phyloP scores from a whole-genome alignment of 2,329 filamentous ascomycete genomes.

The Tolypocladium cylindrosporum region DNA sequence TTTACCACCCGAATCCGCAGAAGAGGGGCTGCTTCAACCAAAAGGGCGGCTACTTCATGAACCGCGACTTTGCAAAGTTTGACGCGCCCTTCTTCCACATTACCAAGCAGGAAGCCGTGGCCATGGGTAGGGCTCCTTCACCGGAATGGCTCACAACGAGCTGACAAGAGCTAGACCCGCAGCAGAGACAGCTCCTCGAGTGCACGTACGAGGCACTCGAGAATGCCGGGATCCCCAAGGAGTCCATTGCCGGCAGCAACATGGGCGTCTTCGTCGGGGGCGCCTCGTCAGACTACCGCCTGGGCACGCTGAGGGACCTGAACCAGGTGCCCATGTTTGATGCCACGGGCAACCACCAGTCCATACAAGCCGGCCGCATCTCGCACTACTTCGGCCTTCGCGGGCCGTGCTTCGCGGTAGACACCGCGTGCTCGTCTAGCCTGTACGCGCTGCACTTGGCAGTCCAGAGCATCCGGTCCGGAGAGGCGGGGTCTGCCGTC shows the following conservation, averaged over 20 bases:
- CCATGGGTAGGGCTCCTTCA: slow-evolving; percentile 25
- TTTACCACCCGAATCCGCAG: slow-evolving; percentile 32
- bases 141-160: too few relatives aligned
- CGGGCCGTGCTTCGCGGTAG: slow-evolving; percentile 41
- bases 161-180: slow-evolving; percentile 28
- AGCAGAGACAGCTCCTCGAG: slow-evolving; percentile 42
- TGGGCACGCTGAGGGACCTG: slow-evolving; percentile 30
- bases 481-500: slow-evolving; percentile 35
- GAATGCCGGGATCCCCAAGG: slow-evolving; percentile 38
- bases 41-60: slow-evolving; percentile 30
- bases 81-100: slow-evolving; percentile 43
- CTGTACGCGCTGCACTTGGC: slow-evolving; percentile 39
- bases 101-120: slow-evolving; percentile 38
- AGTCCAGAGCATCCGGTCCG: slow-evolving; percentile 35
- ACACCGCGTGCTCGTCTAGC: slow-evolving; percentile 43
- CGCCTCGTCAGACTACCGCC: slow-evolving; percentile 37
- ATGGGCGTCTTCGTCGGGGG: slow-evolving; percentile 41
- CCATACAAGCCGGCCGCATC: slow-evolving; percentile 43
- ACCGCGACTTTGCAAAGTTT: slow-evolving; percentile 34
- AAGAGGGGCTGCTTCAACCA: slow-evolving; percentile 30
- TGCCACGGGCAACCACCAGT: slow-evolving; percentile 37
- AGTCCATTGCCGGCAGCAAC: slow-evolving; percentile 33
- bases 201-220: slow-evolving; percentile 45
- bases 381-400: slow-evolving; percentile 46
- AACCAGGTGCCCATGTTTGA: slow-evolving; percentile 41